Base-by-base conservation (phyloP, 371 early-diverging fungal genomes). In the Mortierella sp. region DNA sequence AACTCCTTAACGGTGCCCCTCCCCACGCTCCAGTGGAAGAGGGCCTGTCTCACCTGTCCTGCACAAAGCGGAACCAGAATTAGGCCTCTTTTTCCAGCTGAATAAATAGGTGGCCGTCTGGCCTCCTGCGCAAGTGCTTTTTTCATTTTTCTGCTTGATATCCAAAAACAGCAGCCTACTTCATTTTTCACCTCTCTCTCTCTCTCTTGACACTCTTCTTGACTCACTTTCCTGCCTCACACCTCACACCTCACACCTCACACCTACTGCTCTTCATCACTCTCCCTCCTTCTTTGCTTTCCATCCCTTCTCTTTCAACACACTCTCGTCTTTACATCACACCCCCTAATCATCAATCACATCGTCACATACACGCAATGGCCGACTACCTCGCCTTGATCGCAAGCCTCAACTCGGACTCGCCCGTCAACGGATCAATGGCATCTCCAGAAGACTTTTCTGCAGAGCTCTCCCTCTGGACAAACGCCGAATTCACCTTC, bases 401-500 rank as follows among this genome's bases (percentile, higher is more conserved):
- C 70, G 78, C 75, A 21, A 69, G 77, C 31, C 87, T 82, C 76
- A 86, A 86, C 67, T 86, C 86, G 19, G 78, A 85, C 24, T 74
- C 80, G 28, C 77, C 80, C 44, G 59, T 10, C 37, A 59, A 46
- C 57, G 31, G 79, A 19, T 61, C 83, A n/a, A 34, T 77, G 6
- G n/a, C 81, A 44, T 72, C 87, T 43, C 81, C 80, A 55, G 81
- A 86, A 19, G 83, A 86, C 71, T 83, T 75, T 57, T 72, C 80
- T 9, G 79, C 81, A 1, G 87, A 88, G 44, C 77, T 86, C 43
- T 75, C 82, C 5, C 82, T 91, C 44, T 87, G 92, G 93, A 90
- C 89, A 69, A 92, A 91, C 80, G 91, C 92, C n/a, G 91, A 92
- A 87, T 93, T 92, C 79, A 91, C 92, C 9, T 93, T 92, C 82